Evolutionary conservation across 1,139 yeast species (phyloP), one percentile per base, ranked within the genome.

Genomic region (Yamadazyma kanchanaburiensis): DNA sequence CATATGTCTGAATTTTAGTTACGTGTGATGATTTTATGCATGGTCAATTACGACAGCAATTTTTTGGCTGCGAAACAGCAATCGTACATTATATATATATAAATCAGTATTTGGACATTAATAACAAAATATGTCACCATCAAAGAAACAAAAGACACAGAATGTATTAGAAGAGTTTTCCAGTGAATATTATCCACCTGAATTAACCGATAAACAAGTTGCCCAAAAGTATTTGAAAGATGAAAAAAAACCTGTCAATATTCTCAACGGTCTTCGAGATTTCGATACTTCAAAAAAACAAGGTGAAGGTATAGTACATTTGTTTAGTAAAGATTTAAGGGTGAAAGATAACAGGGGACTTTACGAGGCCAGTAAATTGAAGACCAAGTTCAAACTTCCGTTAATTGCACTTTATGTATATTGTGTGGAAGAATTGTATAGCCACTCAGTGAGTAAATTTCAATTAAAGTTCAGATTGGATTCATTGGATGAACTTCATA

Each of bases 311-410:
- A 54, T 65, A 5, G 58, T 68, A 12, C 75, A 70, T 40, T 58
- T 74, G 60, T 71, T 70, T 37, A 47, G 64, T 12, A 51, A 59
- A 23, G 78, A 72, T 37, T 44, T 71, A 19, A 48, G 77, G 26
- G 35, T 58, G 4, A 46, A 42, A 9, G 75, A 72, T 39, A 72
- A 72, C 40, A 48, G 46, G 4, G 69, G 61, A 0, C 45, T 72
- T 17, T 48, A 44, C n/a, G 42, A 52, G 14, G 70, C 73, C 1
- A 41, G 59, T 23, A 35, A 53, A 22, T 38, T 51, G 12, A 64
- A 64, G 3, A 33, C 45, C 17, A 38, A 42, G 14, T 31, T 40
- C 17, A 43, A 47, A 3, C 45, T 53, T 3, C 59, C 61, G 3
- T 49, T 68, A 22, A 36, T 64, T 6, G 59, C 69, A 1, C 36